phyloP scores from a whole-genome alignment of 306 rosid species.

The Vigna radiata region DNA sequence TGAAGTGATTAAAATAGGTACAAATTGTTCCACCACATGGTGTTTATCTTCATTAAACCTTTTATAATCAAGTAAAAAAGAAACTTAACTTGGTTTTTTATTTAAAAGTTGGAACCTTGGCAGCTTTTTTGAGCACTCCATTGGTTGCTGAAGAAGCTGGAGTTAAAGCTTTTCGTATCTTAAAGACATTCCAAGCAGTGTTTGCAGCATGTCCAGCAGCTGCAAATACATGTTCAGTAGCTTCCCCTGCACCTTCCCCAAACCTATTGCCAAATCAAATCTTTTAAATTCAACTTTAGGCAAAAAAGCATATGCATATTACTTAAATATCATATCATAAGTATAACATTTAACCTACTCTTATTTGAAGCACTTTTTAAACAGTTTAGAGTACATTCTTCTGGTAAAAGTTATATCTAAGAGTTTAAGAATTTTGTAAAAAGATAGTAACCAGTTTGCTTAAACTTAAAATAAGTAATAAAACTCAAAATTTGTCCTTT shows the following conservation, averaged over 20 bases:
- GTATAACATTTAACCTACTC: too few relatives aligned
- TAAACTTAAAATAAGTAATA: too few relatives aligned
- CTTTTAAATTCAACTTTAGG: not conserved
- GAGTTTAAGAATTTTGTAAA: too few relatives aligned
- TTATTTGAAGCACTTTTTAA: too few relatives aligned
- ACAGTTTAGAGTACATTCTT: too few relatives aligned
- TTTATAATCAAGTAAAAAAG: constrained; percentile 2
- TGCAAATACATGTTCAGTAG: constrained; percentile 78
- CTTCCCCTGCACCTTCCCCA: constrained; percentile 91
- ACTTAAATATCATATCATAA: too few relatives aligned
- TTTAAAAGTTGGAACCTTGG: constrained; percentile 42
- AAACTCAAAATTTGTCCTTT: not conserved
- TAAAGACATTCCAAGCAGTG: constrained; percentile 88
- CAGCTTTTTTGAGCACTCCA: constrained; percentile 67
- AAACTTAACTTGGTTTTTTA: constrained; percentile 23
- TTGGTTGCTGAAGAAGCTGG: constrained; percentile 75
- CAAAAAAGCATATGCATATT: too few relatives aligned
- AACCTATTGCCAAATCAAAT: constrained; percentile 54
- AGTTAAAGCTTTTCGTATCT: constrained; percentile 80
- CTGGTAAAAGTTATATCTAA: too few relatives aligned
- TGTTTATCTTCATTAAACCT: not conserved
- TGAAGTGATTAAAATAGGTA: not conserved
- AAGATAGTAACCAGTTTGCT: not conserved
- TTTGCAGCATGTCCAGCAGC: constrained; percentile 76
- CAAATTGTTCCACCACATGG: not conserved